Percentiles rank a stretch among this genome's conserved stretches.
These are phyloP conservation scores for Tolypocladium cylindrosporum DNA, from an alignment of 2,329 filamentous ascomycete species.

Conservation along the genomic window DNA sequence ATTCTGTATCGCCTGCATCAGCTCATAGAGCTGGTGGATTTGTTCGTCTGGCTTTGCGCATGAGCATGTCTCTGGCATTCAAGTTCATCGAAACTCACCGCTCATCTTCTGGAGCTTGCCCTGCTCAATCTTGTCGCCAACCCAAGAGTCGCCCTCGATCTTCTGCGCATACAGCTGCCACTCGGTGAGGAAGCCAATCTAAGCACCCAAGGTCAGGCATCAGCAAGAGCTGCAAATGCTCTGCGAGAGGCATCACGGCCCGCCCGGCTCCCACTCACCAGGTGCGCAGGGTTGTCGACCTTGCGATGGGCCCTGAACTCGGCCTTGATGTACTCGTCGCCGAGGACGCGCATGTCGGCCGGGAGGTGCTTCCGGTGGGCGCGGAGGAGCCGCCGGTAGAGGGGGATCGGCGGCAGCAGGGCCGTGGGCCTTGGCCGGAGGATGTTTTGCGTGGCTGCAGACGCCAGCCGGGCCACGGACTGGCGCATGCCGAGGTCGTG, in stretches of 20 bases:
- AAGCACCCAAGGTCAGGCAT: background rate
- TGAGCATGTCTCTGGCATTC: background rate
- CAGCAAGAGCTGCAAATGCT: background rate
- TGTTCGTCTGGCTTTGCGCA: constrained; percentile 61
- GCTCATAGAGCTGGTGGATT: constrained; percentile 83
- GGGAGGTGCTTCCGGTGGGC: constrained; percentile 74
- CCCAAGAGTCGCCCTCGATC: constrained; percentile 79
- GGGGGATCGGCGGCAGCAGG: constrained; percentile 74
- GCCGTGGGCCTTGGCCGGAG: constrained; percentile 42
- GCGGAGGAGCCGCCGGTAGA: constrained; percentile 81
- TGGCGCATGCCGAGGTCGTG: background rate
- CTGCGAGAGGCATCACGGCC: too few species aligned
- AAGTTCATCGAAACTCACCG: constrained; percentile 43
- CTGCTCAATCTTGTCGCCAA: constrained; percentile 73
- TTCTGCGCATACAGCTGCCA: constrained; percentile 95
- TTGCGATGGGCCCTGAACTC: constrained; percentile 80
- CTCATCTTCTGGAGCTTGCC: constrained; percentile 88
- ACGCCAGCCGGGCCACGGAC: constrained; percentile 18
- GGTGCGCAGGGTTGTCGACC: constrained; percentile 83
- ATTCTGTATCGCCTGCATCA: constrained; percentile 71
- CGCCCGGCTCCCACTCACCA: constrained; percentile 45
- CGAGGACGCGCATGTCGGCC: constrained; percentile 65
- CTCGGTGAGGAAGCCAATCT: constrained; percentile 93
- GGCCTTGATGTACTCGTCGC: constrained; percentile 85
- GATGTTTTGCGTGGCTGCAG: constrained; percentile 22